Base-by-base conservation (phyloP, 192 early-diverging fungal genomes). In the Spizellomyces sp. region DNA sequence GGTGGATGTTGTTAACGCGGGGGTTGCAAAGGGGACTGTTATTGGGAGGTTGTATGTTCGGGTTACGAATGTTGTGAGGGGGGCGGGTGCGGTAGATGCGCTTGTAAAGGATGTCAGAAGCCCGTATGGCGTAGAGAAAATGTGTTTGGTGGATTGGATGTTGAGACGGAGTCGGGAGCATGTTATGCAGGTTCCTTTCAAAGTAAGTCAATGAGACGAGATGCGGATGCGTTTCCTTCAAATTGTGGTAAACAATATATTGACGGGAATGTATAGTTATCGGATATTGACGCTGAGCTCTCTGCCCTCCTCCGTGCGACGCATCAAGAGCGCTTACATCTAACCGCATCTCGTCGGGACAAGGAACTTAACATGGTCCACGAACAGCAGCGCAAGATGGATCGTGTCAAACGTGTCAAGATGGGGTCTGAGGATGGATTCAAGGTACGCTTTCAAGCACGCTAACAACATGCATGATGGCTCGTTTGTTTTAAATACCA, bases 1-100 rank as follows among this genome's bases (percentile, higher is more conserved):
- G 36, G 67, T 82, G 19, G 83, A 82, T 50, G 74, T 84, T 58
- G 58, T 79, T 5, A 48, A 46, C 8, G 64, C 58, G 9, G 73
- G 73, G 78, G 74, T 80, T 12, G 50, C 12, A 4, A 19, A 19
- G 17, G 50, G 50, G 12, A 19, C 50, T 54, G 14, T 19, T 54
- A 4, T 54, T 19, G 50, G 50, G 17, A 12, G 50, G 12, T 54
- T 54, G 4, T n/a, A 54, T 19, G 50, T 54, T 12, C 50, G 50
- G 2, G 27, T 36, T 36, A 36, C 27, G 27, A 36, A 36, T 36
- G 27, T 36, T 36, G 27, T 36, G 27, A 36, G 27, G 3, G 27
- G 27, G 3, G 27, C 27, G 27, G 3, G 27, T 36, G 27, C 27
- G 27, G 27, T 36, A 36, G 27, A 36, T 0, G 27, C 36, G 56